Evolutionary conservation across 179 eudicot genomes (phyloP).

Genomic region (Spergularia azorica): DNA sequence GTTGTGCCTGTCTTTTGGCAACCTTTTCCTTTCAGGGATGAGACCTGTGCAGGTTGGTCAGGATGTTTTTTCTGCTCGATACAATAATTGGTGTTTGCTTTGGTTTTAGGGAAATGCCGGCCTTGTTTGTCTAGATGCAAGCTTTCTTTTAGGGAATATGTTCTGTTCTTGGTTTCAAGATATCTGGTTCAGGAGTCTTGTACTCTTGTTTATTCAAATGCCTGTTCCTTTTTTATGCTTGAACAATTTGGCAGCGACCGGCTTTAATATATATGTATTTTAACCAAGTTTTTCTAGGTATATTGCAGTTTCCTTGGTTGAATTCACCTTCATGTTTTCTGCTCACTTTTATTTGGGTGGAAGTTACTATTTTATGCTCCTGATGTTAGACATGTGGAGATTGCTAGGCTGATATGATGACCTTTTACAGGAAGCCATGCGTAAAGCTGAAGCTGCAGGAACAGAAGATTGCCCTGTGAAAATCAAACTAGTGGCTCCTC

Average conservation of each 20-base stretch:
- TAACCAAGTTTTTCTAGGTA: neutral
- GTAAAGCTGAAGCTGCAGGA: constrained; percentile 81
- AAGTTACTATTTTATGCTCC: too few relatives aligned
- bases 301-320: neutral
- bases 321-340: too few relatives aligned
- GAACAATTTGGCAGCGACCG: neutral
- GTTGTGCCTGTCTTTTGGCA: too few relatives aligned
- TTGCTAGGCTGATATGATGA: constrained; percentile 5
- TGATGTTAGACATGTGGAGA: neutral
- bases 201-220: neutral
- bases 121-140: neutral
- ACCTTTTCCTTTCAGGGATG: too few relatives aligned
- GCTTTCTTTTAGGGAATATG: too few relatives aligned
- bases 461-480: constrained; percentile 77
- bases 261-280: neutral
- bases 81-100: neutral
- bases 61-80: too few relatives aligned
- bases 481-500: constrained; percentile 80
- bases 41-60: too few relatives aligned
- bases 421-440: constrained; percentile 71
- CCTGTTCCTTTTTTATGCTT: neutral
- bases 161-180: too few relatives aligned
- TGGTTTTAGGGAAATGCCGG: neutral
- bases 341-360: too few relatives aligned
- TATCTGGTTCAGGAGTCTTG: too few relatives aligned